Conservation (phyloP, 257 asterid genomes). For the Rubia yunnanensis region DNA sequence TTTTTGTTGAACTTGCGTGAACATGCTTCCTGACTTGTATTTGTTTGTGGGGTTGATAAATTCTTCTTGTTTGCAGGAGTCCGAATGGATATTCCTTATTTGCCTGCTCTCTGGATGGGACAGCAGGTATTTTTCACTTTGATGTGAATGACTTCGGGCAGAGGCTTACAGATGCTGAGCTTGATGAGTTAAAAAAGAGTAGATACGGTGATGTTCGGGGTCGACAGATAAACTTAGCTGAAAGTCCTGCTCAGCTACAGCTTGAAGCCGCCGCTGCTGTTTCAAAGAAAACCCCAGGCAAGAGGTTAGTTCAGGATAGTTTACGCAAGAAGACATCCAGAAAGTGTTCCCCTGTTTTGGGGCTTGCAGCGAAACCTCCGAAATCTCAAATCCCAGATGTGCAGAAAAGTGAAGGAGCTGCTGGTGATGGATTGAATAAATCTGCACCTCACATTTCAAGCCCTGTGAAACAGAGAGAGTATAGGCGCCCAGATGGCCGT, state of each 20-base stretch:
- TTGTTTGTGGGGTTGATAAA: constrained; percentile 11
- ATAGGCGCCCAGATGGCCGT: constrained; percentile 92
- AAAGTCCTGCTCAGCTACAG: constrained; percentile 82
- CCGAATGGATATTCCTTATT: constrained; percentile 95
- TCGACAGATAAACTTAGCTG: constrained; percentile 78
- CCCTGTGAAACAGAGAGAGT: constrained; percentile 91
- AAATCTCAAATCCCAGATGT: constrained; percentile 37
- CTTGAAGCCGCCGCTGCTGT: constrained; percentile 77
- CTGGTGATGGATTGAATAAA: constrained; percentile 40
- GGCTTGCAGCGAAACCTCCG: constrained; percentile 23
- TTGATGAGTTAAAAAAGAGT: constrained; percentile 72
- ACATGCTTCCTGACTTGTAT: background rate
- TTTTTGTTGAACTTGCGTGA: constrained; percentile 8
- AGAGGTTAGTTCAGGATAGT: constrained; percentile 27
- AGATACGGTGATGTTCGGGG: constrained; percentile 87
- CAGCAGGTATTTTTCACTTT: constrained; percentile 79
- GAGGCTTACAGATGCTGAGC: constrained; percentile 63
- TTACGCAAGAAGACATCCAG: constrained; percentile 33
- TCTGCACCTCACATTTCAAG: constrained; percentile 49
- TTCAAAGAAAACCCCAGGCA: constrained; percentile 39
- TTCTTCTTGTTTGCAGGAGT: constrained; percentile 54
- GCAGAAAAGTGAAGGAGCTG: constrained; percentile 41
- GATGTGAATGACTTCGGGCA: constrained; percentile 71
- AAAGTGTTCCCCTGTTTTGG: constrained; percentile 40
- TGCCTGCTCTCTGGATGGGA: constrained; percentile 95